Evolutionary conservation across 1,139 yeast genomes (phyloP), one percentile per base, ranked within the genome.

Genomic region (Zygoascus meyerae): DNA sequence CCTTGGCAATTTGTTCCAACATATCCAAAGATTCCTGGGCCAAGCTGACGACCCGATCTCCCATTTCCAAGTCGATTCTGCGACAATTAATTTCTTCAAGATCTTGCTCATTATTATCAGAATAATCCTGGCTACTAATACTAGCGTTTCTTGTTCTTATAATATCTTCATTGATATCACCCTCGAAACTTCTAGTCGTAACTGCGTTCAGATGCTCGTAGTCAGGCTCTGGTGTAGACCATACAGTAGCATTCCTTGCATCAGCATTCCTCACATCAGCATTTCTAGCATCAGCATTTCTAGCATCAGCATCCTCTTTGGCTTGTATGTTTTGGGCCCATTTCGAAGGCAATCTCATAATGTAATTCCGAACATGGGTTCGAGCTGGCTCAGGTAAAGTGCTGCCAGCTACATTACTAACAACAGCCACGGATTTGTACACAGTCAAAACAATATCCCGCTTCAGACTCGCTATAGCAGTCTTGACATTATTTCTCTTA

Each of bases 1-100:
- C 90, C 43, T 75, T 75, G 52, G 89, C 87, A 31, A 92, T 81
- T 52, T 84, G 84, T 39, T 83, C 75, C 40, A 92, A 83, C 90
- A 90, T 87, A 40, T 85, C 95, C 47, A 92, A 70, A 0, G 95
- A 82, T 65, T 92, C 98, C 55, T 84, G 84, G 1, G 97, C 97
- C 52, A 92, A 72, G 8, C 85, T 75, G 39, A 92, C 68, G 1
- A 87, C 85, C 55, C 81, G 77, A 39, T 85, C 87, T 58, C 79
- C 81, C 26, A 78, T 68, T 51, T 77, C 79, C 15, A 64, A 53
- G 65, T 68, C 63, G 31, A 47, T 48, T 39, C 54, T 37, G 39
- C 56, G 35, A 50, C 34, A 29, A 37, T 40, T 32, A n/a, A 40
- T 11, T 18, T 40, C 43, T n/a, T 40, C 35, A 4, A 21, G 7